phyloP scores from a whole-genome alignment of 1,139 yeast genomes.

The Yarrowia galli region DNA sequence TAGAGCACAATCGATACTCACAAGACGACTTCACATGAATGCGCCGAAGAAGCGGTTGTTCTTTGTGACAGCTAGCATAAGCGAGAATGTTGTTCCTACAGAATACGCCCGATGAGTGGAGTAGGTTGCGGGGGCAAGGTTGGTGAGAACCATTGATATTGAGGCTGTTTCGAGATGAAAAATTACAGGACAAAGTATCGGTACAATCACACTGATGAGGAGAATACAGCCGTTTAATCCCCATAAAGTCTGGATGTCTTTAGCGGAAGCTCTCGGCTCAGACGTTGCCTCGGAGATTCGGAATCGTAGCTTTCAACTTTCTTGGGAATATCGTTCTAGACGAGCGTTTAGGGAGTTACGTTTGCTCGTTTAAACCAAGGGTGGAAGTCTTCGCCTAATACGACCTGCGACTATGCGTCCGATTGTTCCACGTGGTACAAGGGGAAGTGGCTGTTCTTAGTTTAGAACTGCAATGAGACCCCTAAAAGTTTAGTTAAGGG shows the following conservation, averaged over 20 bases:
- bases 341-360: neutral
- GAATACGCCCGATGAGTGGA: neutral
- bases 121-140: neutral
- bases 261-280: neutral
- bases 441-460: neutral
- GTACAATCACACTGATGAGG: neutral
- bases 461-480: neutral
- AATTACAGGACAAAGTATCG: neutral
- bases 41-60: neutral
- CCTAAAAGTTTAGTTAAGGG: conserved; percentile 5
- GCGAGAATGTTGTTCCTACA: conserved; percentile 3
- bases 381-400: neutral
- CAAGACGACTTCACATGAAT: neutral
- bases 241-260: neutral
- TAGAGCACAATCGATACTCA: neutral
- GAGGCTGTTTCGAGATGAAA: neutral
- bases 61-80: neutral
- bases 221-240: neutral
- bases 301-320: neutral
- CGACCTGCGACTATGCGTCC: neutral
- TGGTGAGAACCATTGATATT: neutral
- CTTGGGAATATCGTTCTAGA: neutral
- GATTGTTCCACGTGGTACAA: conserved; percentile 12
- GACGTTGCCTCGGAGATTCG: conserved; percentile 1
- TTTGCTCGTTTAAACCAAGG: neutral